phyloP scores from a whole-genome alignment of 2,329 filamentous ascomycete species.

The Penicillium sp. region DNA sequence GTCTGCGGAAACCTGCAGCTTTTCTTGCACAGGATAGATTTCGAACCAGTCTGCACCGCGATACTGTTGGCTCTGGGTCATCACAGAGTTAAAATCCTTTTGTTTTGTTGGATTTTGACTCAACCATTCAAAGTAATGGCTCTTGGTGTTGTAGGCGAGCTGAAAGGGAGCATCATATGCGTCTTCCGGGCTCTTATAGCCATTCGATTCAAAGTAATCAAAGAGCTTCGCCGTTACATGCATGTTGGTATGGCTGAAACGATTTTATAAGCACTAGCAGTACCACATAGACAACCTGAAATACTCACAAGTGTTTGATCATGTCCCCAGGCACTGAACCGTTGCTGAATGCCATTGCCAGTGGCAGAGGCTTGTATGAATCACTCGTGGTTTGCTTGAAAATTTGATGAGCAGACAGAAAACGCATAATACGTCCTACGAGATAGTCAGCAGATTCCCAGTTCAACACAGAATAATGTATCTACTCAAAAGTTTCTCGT shows the following conservation, averaged over 20 bases:
- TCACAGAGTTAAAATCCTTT: slow-evolving; percentile 4
- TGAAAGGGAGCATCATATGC: slow-evolving; percentile 32
- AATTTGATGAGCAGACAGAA: slow-evolving; percentile 15
- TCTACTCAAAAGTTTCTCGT: slow-evolving; percentile 14
- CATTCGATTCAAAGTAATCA: slow-evolving; percentile 29
- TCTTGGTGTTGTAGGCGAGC: slow-evolving; percentile 13
- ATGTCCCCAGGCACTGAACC: slow-evolving; percentile 7
- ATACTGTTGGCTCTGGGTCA: not conserved
- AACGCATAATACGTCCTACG: slow-evolving; percentile 21
- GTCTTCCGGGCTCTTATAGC: slow-evolving; percentile 30
- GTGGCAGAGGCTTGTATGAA: slow-evolving; percentile 12
- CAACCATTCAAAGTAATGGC: slow-evolving; percentile 9
- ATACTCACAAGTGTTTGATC: slow-evolving; percentile 23
- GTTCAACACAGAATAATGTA: not conserved
- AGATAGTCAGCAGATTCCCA: not conserved
- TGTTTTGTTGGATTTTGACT: not conserved
- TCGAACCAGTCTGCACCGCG: slow-evolving; percentile 1
- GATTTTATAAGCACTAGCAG: too few relatives aligned
- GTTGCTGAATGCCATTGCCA: slow-evolving; percentile 12
- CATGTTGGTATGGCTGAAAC: slow-evolving; percentile 11
- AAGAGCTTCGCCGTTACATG: slow-evolving; percentile 17
- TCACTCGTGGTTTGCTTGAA: slow-evolving; percentile 8
- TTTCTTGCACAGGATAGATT: slow-evolving; percentile 1
- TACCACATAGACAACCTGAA: too few relatives aligned
- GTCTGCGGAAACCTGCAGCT: not conserved